Percentiles rank a stretch among this genome's conserved stretches.
phyloP scores from a whole-genome alignment of 441 rosid genomes.

The Hura crepitans region DNA sequence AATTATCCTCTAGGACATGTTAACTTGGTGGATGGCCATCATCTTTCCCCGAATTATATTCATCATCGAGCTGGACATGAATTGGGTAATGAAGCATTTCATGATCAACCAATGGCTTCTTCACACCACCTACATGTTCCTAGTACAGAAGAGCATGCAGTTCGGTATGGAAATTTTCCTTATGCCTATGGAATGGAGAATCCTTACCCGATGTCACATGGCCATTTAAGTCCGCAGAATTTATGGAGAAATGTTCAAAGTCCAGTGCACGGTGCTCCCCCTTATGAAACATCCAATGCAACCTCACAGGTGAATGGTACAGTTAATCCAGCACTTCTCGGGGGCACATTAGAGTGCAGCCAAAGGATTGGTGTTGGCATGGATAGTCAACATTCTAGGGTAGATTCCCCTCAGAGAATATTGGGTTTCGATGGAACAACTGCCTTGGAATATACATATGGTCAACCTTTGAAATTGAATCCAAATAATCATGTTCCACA shows the following conservation, averaged over 20 bases:
- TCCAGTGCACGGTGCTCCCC: conserved; percentile 45
- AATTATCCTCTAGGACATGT: conserved; percentile 57
- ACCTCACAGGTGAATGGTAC: conserved; percentile 54
- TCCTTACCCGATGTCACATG: conserved; percentile 47
- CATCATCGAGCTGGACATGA: conserved; percentile 63
- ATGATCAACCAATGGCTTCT: conserved; percentile 50
- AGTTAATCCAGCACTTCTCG: conserved; percentile 40
- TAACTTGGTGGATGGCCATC: conserved; percentile 50
- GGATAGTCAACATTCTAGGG: conserved; percentile 53
- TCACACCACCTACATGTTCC: conserved; percentile 40
- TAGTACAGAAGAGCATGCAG: conserved; percentile 48
- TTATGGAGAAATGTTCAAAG: conserved; percentile 65
- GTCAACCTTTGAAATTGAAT: conserved; percentile 31
- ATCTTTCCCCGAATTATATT: conserved; percentile 37
- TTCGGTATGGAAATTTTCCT: conserved; percentile 54
- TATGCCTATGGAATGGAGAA: conserved; percentile 58
- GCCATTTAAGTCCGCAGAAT: conserved; percentile 47
- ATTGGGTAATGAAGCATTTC: conserved; percentile 52
- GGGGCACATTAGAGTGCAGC: conserved; percentile 47
- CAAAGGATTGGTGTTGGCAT: conserved; percentile 43
- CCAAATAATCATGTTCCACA: conserved; percentile 36
- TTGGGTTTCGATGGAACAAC: conserved; percentile 52
- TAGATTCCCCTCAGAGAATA: conserved; percentile 46
- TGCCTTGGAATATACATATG: conserved; percentile 43
- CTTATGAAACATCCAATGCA: conserved; percentile 44